phyloP scores from a whole-genome alignment of 148 eudicot genomes.

The Amaranthus cruentus region DNA sequence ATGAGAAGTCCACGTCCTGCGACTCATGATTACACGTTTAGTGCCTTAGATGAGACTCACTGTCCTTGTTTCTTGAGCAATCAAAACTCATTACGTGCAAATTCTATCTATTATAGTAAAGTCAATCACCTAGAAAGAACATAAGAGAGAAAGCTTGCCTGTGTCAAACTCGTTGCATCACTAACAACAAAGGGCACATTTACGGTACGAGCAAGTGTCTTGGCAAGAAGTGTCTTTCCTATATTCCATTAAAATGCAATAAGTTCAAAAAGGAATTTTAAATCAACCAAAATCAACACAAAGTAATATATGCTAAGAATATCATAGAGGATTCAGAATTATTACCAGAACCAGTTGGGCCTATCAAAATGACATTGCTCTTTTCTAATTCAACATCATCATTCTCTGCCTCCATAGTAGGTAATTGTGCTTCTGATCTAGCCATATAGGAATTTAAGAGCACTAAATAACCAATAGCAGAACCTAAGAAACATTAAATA shows the following conservation, averaged over 20 bases:
- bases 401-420: conserved; percentile 31
- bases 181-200: conserved; percentile 91
- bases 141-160: conserved; percentile 41
- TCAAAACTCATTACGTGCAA: neutral
- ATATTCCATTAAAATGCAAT: conserved; percentile 26
- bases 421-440: conserved; percentile 65
- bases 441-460: conserved; percentile 14
- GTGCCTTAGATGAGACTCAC: neutral
- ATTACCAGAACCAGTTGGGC: conserved; percentile 93
- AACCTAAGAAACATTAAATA: neutral
- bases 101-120: neutral
- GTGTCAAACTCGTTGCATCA: conserved; percentile 90
- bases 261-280: neutral
- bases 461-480: conserved; percentile 8
- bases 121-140: neutral
- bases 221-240: conserved; percentile 96
- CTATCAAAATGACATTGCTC: conserved; percentile 89
- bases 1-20: neutral
- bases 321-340: neutral
- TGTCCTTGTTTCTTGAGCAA: neutral
- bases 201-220: conserved; percentile 87
- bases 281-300: neutral
- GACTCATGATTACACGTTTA: neutral
- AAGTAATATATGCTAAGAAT: neutral
- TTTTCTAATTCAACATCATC: conserved; percentile 85